A percentile compares a stretch with the other conserved stretches of the same genome.
These are phyloP conservation scores for Cucurbitaria berberidis DNA, from an alignment of 2,329 filamentous ascomycete genomes.

Conservation along the genomic window DNA sequence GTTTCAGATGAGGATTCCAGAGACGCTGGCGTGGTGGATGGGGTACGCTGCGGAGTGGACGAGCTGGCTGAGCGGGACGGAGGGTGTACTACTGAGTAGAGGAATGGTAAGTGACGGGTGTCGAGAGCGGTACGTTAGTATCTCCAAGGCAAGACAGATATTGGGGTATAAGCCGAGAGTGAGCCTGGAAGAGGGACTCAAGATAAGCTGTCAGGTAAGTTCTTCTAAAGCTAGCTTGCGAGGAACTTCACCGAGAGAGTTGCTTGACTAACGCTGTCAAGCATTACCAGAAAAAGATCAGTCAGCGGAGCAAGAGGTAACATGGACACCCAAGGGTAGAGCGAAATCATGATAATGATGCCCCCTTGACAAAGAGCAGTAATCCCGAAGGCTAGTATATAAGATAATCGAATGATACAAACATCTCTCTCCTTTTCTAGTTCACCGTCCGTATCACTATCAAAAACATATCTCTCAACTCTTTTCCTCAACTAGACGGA, in stretches of 20 bases:
- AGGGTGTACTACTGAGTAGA: slow-evolving; percentile 58
- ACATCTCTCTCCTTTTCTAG: no score
- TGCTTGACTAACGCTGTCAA: not conserved
- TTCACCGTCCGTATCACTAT: no score
- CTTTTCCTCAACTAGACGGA: no score
- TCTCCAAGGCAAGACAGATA: slow-evolving; percentile 58
- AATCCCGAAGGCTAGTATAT: not conserved
- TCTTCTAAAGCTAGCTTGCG: not conserved
- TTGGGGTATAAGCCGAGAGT: slow-evolving; percentile 61
- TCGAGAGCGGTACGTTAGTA: slow-evolving; percentile 60
- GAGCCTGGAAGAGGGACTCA: slow-evolving; percentile 58
- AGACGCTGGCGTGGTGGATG: slow-evolving; percentile 55
- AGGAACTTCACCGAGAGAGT: not conserved
- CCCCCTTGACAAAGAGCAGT: no score
- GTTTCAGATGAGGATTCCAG: slow-evolving; percentile 57
- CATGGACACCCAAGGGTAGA: no score
- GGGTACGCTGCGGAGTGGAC: slow-evolving; percentile 56
- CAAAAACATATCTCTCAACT: no score
- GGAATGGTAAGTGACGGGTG: slow-evolving; percentile 63
- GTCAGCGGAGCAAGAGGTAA: not conserved
- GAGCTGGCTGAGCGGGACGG: slow-evolving; percentile 54
- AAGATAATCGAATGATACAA: no score
- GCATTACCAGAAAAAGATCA: not conserved
- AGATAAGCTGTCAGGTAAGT: slow-evolving; percentile 37
- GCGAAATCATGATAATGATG: no score